phyloP scores from a whole-genome alignment of 352 stramenopile genomes.

The Globisporangium takayamanum region DNA sequence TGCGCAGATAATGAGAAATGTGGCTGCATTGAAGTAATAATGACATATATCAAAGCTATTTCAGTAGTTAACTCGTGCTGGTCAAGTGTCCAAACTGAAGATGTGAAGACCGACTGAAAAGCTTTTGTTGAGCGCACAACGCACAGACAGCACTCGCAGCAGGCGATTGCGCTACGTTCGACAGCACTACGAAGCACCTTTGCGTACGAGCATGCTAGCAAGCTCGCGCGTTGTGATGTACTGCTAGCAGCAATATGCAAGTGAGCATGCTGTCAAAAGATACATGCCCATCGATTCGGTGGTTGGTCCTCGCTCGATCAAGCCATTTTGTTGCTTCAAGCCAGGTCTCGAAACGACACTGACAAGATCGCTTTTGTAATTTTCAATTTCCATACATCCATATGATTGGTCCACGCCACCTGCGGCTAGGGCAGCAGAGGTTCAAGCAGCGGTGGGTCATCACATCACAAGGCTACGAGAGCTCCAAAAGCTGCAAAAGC shows the following conservation, averaged over 20 bases:
- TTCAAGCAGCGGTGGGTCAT: neutral
- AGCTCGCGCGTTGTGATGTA: too few relatives aligned
- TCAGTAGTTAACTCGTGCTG: neutral
- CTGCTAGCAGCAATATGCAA: neutral
- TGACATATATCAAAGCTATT: neutral
- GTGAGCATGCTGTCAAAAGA: neutral
- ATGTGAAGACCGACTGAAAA: constrained; percentile 3
- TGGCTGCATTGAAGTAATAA: neutral
- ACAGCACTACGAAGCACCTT: too few relatives aligned
- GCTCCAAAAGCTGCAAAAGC: too few relatives aligned
- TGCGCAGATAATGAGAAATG: neutral
- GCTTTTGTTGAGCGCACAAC: neutral
- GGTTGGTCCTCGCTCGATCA: neutral
- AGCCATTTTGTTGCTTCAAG: neutral
- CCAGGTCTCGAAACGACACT: neutral
- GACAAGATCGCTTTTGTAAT: neutral
- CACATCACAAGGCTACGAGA: neutral
- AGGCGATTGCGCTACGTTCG: too few relatives aligned
- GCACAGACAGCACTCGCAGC: too few relatives aligned
- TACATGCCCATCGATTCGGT: neutral
- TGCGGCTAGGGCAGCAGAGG: neutral
- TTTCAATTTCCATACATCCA: neutral
- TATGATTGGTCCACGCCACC: neutral
- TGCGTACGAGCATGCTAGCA: too few relatives aligned
- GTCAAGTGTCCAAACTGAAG: constrained; percentile 7